Evolutionary conservation across 495 filamentous ascomycete species (phyloP).

Genomic region (Podospora fimiseda): DNA sequence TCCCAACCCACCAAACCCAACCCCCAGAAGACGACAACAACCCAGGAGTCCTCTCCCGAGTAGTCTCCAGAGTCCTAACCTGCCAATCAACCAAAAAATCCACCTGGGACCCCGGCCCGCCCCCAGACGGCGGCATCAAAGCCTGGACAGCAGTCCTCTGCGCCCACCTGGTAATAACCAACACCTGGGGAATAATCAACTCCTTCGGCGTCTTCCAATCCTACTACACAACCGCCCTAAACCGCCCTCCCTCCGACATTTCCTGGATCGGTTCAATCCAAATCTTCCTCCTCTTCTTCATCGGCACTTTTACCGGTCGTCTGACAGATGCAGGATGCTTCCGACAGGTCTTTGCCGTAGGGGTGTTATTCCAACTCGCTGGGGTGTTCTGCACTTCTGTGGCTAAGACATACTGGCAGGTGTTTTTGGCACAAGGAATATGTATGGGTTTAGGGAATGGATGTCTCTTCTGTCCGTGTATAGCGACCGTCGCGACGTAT

Average conservation of each 20-base stretch:
- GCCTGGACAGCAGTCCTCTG: constrained; percentile 1
- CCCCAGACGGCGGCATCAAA: neutral
- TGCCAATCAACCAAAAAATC: neutral
- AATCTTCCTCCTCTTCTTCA: constrained; percentile 19
- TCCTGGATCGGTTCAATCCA: constrained; percentile 28
- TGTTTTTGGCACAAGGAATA: constrained; percentile 56
- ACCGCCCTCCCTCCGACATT: constrained; percentile 19
- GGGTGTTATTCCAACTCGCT: constrained; percentile 37
- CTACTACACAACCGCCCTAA: constrained; percentile 21
- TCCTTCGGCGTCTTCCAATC: constrained; percentile 29
- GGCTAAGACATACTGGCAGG: constrained; percentile 54
- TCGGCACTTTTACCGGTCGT: constrained; percentile 23
- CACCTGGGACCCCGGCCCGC: neutral
- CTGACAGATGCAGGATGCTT: constrained; percentile 19
- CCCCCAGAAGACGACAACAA: no score
- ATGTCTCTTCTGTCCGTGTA: constrained; percentile 54
- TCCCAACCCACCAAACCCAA: no score
- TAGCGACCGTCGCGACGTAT: constrained; percentile 62
- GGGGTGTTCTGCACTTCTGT: constrained; percentile 64
- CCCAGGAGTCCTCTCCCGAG: neutral
- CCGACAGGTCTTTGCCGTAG: constrained; percentile 1
- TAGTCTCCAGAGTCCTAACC: neutral
- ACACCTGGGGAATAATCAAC: constrained; percentile 25
- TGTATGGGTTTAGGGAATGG: constrained; percentile 51
- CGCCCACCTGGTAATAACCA: neutral